Evolutionary conservation across 2,329 filamentous ascomycete genomes (phyloP).

Genomic region (Coniochaeta ligniaria): DNA sequence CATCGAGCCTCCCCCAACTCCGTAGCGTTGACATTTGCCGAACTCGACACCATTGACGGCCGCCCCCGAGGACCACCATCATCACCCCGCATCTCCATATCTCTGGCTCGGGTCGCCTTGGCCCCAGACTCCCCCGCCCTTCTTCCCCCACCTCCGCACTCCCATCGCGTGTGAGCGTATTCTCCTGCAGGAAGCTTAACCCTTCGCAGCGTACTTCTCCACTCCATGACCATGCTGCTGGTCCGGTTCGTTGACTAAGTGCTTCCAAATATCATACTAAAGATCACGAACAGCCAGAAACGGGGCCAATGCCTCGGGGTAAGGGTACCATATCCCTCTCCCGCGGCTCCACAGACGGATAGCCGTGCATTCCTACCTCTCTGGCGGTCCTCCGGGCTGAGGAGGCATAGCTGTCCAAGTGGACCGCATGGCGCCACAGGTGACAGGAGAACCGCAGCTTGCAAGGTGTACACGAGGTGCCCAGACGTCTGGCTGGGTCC

Average conservation of each 20-base stretch:
- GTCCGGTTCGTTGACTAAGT: not conserved
- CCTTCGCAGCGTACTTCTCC: not conserved
- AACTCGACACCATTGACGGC: not conserved
- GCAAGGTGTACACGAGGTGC: not conserved
- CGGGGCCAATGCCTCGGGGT: not conserved
- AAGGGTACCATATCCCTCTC: too few species aligned
- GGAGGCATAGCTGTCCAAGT: not conserved
- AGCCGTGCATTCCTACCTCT: constrained; percentile 28
- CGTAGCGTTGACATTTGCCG: not conserved
- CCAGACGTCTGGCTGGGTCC: not conserved
- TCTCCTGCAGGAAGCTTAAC: not conserved
- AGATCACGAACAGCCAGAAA: not conserved
- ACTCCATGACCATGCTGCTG: not conserved
- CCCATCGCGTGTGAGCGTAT: not conserved
- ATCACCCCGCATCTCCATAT: not conserved
- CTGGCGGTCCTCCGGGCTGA: constrained; percentile 8
- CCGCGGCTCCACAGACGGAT: constrained; percentile 22
- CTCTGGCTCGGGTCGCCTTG: not conserved
- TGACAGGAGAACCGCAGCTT: not conserved
- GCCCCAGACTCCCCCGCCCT: not conserved
- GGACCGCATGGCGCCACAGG: not conserved
- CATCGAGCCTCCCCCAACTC: not conserved
- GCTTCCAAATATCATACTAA: not conserved
- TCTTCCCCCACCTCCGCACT: not conserved
- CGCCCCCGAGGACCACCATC: not conserved